Base-by-base conservation (phyloP, 2,329 filamentous ascomycete species). In the Monilinia laxa region DNA sequence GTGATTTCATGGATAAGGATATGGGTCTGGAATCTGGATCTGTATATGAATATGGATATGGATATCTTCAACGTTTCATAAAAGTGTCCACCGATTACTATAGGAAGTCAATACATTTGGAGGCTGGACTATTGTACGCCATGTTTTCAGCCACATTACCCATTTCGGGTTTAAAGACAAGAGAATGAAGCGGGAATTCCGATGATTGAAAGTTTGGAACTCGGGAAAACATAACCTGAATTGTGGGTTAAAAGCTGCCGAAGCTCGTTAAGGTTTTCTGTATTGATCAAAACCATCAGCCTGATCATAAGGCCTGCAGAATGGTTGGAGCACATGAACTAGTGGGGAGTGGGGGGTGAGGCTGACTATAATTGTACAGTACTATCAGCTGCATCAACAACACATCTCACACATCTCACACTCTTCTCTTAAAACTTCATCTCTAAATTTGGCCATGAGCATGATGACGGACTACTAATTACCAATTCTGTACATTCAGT, bases 101-200 rank as follows among this genome's bases (percentile, higher is more conserved):
- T 35, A 5, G 18, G 7, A 45, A 52, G 55, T 25, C 35, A 60
- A 67, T 62, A 63, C 68, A 57, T 66, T 66, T 68, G 57, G 51
- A 45, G 66, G 40, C 64, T 53, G 60, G 66, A 66, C 66, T 67
- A 68, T 67, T 64, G 67, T 38, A 54, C 62, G 54, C 62, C 62
- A 67, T 60, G 7, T 45, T 54, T 64, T 59, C 31, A 62, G 67
- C 59, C 54, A 42, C 47, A 16, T 42, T 62, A 31, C 54, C 64
- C 47, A 64, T n/a, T 64, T 62, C 28, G 31, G 31, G 31, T 35
- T 35, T 35, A 6, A 9, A 45, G 38, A 40, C 55, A 35, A 65
- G 31, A 52, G 14, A 35, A 49, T 49, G 28, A 18, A 49, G 28
- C 40, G 42, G 57, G 11, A 10, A 35, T 23, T 23, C 20, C 42